Percentiles rank a stretch among this genome's conserved stretches.
These are phyloP conservation scores for Globisporangium takayamanum DNA, from an alignment of 352 stramenopile species.

Conservation along the genomic window DNA sequence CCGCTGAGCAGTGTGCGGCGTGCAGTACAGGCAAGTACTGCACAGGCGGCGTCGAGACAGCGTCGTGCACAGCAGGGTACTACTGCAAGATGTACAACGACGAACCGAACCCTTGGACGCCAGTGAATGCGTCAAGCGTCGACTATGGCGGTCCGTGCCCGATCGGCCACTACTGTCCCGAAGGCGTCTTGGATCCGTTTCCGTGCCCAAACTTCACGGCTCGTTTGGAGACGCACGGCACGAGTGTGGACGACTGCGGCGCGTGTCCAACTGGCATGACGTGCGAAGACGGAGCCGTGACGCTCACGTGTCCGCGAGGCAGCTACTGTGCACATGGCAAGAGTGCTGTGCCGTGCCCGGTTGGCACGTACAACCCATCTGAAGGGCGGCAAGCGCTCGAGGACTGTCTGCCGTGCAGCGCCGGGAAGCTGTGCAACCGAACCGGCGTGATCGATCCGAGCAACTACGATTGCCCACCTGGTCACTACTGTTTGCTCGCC, in stretches of 20 bases:
- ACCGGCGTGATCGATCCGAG: conserved; percentile 51
- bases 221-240: conserved; percentile 38
- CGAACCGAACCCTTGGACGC: conserved; percentile 36
- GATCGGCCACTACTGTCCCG: conserved; percentile 67
- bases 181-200: conserved; percentile 60
- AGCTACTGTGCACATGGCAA: conserved; percentile 45
- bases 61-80: conserved; percentile 71
- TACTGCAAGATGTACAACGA: conserved; percentile 74
- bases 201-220: conserved; percentile 58
- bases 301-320: conserved; percentile 53
- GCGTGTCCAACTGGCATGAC: conserved; percentile 83
- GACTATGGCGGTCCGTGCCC: conserved; percentile 68
- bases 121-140: conserved; percentile 3
- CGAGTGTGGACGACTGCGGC: conserved; percentile 53
- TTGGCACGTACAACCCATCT: conserved; percentile 50
- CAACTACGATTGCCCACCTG: conserved; percentile 61
- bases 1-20: conserved; percentile 43
- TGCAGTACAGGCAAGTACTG: conserved; percentile 80
- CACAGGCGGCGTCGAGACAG: conserved; percentile 58
- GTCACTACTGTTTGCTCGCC: conserved; percentile 60
- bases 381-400: conserved; percentile 33
- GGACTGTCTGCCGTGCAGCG: conserved; percentile 51
- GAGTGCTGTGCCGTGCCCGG: conserved; percentile 41
- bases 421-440: conserved; percentile 69
- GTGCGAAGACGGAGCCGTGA: conserved; percentile 68